Conservation (phyloP, 2,329 filamentous ascomycete species). For the Coleophoma eucalyptorum region DNA sequence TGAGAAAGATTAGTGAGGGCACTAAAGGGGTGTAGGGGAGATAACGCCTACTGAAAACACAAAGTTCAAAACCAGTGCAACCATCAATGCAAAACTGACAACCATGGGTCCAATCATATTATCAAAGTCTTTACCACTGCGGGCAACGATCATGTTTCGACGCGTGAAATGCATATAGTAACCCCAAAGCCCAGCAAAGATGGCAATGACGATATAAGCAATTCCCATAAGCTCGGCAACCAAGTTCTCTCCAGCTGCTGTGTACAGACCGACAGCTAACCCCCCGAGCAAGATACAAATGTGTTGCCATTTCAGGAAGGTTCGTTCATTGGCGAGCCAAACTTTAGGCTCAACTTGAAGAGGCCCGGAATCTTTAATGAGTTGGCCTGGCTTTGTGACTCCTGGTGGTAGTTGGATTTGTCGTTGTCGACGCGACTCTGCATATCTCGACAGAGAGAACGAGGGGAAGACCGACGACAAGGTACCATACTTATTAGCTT, state of each 20-base stretch:
- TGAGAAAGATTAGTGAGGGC: constrained; percentile 11
- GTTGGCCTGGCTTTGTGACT: constrained; percentile 77
- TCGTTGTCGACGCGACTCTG: constrained; percentile 48
- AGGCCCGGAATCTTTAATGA: constrained; percentile 93
- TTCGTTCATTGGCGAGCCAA: constrained; percentile 97
- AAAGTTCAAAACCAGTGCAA: constrained; percentile 84
- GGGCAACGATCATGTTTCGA: constrained; percentile 72
- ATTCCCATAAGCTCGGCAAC: constrained; percentile 77
- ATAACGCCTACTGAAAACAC: constrained; percentile 64
- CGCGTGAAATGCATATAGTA: constrained; percentile 77
- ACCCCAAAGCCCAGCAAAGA: constrained; percentile 84
- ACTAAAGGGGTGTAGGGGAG: neutral
- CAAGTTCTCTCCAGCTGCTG: constrained; percentile 77
- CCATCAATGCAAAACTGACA: constrained; percentile 73
- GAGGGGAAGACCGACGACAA: constrained; percentile 74
- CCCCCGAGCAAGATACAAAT: constrained; percentile 84
- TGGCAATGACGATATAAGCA: constrained; percentile 75
- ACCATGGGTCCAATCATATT: constrained; percentile 80
- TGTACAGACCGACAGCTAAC: constrained; percentile 80
- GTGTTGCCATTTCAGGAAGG: constrained; percentile 98
- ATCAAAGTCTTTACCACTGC: constrained; percentile 92
- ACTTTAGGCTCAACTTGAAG: constrained; percentile 96
- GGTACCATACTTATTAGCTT: constrained; percentile 44
- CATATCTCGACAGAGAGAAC: constrained; percentile 79
- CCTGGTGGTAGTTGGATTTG: constrained; percentile 70